These are phyloP conservation scores for Ogataea trehalophila DNA, from an alignment of 805 yeast species.

Conservation along the genomic window DNA sequence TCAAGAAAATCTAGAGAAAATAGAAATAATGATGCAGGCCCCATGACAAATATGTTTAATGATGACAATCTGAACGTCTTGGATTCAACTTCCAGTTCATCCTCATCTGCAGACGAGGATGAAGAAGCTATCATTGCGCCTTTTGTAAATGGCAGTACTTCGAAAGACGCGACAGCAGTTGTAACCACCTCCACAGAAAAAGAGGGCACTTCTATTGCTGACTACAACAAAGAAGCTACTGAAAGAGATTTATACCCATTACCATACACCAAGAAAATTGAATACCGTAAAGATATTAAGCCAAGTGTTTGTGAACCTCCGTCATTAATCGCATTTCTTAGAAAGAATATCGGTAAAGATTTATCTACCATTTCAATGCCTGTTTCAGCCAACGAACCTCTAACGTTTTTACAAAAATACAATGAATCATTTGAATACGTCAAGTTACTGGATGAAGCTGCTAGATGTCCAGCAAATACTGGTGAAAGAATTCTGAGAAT, in stretches of 20 bases:
- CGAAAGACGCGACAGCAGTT: too few species aligned
- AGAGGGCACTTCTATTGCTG: not conserved
- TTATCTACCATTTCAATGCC: conserved; percentile 86
- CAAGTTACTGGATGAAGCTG: conserved; percentile 58
- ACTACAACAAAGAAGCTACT: not conserved
- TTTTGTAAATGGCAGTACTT: too few species aligned
- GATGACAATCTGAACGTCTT: not conserved
- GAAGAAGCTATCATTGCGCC: not conserved
- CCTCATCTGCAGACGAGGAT: not conserved
- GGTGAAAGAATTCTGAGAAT: conserved; percentile 61
- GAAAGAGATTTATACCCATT: conserved; percentile 58
- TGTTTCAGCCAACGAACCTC: conserved; percentile 88
- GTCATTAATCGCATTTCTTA: conserved; percentile 67
- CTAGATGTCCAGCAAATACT: conserved; percentile 39
- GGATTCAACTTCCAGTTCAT: not conserved
- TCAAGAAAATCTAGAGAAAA: not conserved
- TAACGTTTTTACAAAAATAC: conserved; percentile 73
- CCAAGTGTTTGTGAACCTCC: conserved; percentile 71
- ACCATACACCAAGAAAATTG: conserved; percentile 40
- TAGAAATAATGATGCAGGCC: not conserved
- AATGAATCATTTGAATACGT: conserved; percentile 80
- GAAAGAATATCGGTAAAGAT: conserved; percentile 93
- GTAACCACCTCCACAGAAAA: not conserved
- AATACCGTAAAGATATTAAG: conserved; percentile 55
- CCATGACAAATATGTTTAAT: too few species aligned